These are phyloP conservation scores for Metarhizium sp. DNA, from an alignment of 2,329 filamentous ascomycete species.

Conservation along the genomic window DNA sequence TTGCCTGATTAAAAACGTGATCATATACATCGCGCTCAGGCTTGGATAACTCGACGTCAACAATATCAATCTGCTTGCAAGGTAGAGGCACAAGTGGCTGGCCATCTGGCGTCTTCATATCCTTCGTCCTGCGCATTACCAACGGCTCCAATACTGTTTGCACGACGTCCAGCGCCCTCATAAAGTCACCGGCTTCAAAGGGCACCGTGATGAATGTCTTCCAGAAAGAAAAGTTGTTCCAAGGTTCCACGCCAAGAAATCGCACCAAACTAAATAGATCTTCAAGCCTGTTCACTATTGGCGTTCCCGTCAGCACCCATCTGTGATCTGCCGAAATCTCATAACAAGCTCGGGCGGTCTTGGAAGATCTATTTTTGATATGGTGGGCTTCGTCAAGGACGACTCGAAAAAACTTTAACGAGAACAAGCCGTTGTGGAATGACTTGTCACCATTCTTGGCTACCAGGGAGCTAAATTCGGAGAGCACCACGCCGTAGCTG, in stretches of 20 bases:
- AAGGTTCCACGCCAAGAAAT: constrained; percentile 90
- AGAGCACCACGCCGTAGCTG: constrained; percentile 85
- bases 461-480: constrained; percentile 68
- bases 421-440: constrained; percentile 69
- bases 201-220: constrained; percentile 97
- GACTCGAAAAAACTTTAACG: constrained; percentile 85
- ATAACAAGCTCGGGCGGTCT: constrained; percentile 92
- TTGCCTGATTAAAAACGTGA: constrained; percentile 75
- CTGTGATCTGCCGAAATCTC: constrained; percentile 77
- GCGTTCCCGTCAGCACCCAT: constrained; percentile 91
- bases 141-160: constrained; percentile 93
- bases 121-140: constrained; percentile 91
- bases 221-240: constrained; percentile 99
- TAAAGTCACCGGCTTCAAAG: constrained; percentile 91
- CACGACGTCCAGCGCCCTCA: constrained; percentile 88
- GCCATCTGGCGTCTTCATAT: constrained; percentile 92
- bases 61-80: constrained; percentile 71
- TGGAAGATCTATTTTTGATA: constrained; percentile 84
- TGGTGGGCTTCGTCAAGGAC: constrained; percentile 93
- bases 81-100: constrained; percentile 68
- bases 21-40: constrained; percentile 88
- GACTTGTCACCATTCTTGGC: constrained; percentile 56
- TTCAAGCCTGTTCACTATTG: constrained; percentile 91
- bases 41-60: constrained; percentile 76
- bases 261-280: constrained; percentile 89